A percentile compares a stretch with the other conserved stretches of the same genome.
phyloP scores from a whole-genome alignment of 148 eudicot genomes.

The Rhododendron williamsianum region DNA sequence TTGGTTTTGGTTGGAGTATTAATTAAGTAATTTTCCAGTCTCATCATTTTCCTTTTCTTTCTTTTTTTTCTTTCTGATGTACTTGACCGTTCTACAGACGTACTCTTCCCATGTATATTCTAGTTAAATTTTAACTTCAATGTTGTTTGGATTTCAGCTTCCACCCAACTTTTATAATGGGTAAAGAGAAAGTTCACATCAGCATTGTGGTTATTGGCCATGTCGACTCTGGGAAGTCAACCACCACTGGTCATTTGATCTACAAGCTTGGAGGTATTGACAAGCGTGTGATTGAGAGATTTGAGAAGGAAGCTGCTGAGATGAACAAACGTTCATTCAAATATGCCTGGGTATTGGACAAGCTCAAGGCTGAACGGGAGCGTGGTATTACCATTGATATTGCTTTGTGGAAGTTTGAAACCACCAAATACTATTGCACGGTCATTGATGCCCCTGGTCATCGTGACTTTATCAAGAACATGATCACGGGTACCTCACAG shows the following conservation, averaged over 20 bases:
- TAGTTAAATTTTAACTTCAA: background rate
- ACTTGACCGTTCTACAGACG: background rate
- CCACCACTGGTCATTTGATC: conserved; percentile 44
- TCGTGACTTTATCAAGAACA: conserved; percentile 45
- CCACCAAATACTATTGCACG: conserved; percentile 45
- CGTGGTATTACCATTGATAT: conserved; percentile 48
- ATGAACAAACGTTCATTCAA: conserved; percentile 48
- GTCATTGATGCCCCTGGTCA: conserved; percentile 49
- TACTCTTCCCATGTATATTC: background rate
- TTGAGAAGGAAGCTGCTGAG: conserved; percentile 50
- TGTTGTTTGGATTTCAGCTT: background rate
- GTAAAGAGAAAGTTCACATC: conserved; percentile 37
- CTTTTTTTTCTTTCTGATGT: background rate
- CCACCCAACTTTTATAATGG: conserved; percentile 14
- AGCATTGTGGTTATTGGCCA: conserved; percentile 47
- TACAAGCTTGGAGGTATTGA: conserved; percentile 52
- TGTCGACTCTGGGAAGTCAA: conserved; percentile 48
- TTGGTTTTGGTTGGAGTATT: background rate
- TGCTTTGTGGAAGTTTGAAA: conserved; percentile 45
- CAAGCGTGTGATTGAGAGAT: conserved; percentile 48
- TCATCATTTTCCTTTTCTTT: background rate
- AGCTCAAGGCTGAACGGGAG: conserved; percentile 46
- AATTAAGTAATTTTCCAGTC: background rate
- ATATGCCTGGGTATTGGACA: conserved; percentile 50
- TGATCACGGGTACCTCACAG: conserved; percentile 47